Evolutionary conservation across 2,329 filamentous ascomycete genomes (phyloP).

Genomic region (Coniochaeta prunicola): DNA sequence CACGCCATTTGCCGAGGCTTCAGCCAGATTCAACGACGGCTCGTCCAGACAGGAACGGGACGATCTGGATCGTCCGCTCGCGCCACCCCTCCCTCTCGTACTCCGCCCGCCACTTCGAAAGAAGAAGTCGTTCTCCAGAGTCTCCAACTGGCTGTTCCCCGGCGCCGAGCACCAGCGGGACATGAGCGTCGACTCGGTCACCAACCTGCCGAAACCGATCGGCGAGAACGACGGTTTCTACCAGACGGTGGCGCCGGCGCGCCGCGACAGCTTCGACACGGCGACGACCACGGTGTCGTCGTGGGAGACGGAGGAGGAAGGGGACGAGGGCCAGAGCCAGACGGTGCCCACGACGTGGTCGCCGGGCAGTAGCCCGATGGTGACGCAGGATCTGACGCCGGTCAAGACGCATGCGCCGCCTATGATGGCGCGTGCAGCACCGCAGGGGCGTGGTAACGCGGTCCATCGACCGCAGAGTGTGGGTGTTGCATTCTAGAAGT

Average conservation of each 20-base stretch:
- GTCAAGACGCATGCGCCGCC: conserved; percentile 23
- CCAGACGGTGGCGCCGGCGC: conserved; percentile 36
- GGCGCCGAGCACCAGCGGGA: conserved; percentile 27
- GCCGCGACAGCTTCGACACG: conserved; percentile 36
- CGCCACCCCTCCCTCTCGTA: conserved; percentile 51
- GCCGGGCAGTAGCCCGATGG: conserved; percentile 34
- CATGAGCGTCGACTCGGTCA: conserved; percentile 41
- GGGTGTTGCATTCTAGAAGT: conserved; percentile 33
- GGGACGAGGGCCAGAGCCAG: conserved; percentile 29
- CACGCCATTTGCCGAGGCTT: conserved; percentile 10
- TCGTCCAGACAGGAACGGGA: conserved; percentile 6
- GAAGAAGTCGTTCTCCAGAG: conserved; percentile 59
- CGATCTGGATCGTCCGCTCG: conserved; percentile 31
- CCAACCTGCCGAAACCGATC: conserved; percentile 46
- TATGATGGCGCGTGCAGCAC: not conserved
- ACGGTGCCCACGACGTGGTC: conserved; percentile 43
- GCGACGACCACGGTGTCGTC: conserved; percentile 38
- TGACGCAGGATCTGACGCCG: conserved; percentile 27
- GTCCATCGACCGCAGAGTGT: conserved; percentile 31
- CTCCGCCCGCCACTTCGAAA: conserved; percentile 55
- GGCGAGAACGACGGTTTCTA: conserved; percentile 50
- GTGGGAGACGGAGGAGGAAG: conserved; percentile 39
- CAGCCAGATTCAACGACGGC: conserved; percentile 10
- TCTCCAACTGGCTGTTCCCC: conserved; percentile 53
- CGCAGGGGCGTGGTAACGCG: conserved; percentile 1